Conservation (phyloP, 2,329 filamentous ascomycete species). For the Grosmannia serpens region DNA sequence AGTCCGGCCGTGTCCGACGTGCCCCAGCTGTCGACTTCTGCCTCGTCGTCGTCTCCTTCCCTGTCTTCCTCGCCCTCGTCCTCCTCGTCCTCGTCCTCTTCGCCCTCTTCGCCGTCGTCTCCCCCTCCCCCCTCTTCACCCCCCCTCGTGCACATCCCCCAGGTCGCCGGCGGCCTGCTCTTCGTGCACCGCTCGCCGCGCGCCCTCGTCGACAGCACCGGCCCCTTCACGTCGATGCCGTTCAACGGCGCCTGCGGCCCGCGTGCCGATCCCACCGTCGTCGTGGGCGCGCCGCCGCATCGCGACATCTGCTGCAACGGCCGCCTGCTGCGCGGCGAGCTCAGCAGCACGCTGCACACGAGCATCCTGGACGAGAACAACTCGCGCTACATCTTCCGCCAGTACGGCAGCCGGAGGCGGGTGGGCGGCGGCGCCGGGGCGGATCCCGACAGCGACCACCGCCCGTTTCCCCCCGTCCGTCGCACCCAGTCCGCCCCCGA, state of each 20-base stretch:
- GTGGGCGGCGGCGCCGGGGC: neutral
- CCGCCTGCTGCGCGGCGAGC: slow-evolving; percentile 4
- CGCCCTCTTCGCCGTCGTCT: neutral
- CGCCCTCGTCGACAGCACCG: neutral
- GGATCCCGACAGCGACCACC: neutral
- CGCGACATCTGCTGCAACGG: slow-evolving; percentile 3
- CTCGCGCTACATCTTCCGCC: slow-evolving; percentile 3
- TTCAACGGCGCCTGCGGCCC: slow-evolving; percentile 8
- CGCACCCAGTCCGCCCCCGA: slow-evolving; percentile 7
- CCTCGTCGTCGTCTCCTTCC: neutral
- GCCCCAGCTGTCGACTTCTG: neutral
- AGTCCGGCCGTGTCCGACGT: neutral
- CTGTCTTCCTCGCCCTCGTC: neutral
- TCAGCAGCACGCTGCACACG: slow-evolving; percentile 1
- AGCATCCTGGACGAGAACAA: slow-evolving; percentile 7
- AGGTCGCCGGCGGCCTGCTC: neutral
- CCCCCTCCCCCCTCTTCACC: neutral
- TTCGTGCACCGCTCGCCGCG: slow-evolving; percentile 2
- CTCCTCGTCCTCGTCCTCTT: neutral
- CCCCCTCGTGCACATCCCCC: neutral
- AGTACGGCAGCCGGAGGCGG: slow-evolving; percentile 4
- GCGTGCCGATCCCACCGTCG: slow-evolving; percentile 1
- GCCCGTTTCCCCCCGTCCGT: neutral
- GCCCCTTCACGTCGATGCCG: slow-evolving; percentile 2
- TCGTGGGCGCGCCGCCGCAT: neutral